A percentile compares a stretch with the other conserved stretches of the same genome.
Conservation (phyloP, 1,284 basidiomycete genomes). For the Hemileia vastatrix region DNA sequence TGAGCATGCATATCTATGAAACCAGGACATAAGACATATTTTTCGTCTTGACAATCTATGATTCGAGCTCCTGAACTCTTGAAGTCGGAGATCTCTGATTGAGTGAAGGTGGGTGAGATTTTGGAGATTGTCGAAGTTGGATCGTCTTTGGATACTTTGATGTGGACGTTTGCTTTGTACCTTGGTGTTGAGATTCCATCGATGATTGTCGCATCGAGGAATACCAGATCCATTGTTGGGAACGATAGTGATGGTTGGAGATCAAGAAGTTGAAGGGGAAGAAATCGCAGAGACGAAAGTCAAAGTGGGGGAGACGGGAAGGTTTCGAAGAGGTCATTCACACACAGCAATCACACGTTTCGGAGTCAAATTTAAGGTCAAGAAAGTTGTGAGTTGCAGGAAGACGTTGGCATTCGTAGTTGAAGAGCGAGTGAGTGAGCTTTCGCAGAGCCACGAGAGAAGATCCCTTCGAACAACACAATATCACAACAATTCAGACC, state of each 20-base stretch:
- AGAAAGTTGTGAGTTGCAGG: too few species aligned
- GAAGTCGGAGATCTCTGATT: background rate
- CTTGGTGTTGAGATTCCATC: background rate
- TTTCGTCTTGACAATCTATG: conserved; percentile 2
- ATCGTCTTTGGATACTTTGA: background rate
- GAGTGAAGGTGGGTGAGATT: background rate
- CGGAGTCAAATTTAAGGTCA: too few species aligned
- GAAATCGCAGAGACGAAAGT: background rate
- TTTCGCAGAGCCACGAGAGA: too few species aligned
- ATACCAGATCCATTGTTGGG: background rate
- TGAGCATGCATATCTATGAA: conserved; percentile 47
- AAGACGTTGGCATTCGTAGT: too few species aligned
- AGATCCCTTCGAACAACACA: too few species aligned
- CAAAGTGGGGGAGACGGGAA: background rate
- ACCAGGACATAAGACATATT: conserved; percentile 42
- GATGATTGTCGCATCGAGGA: background rate
- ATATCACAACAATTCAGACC: too few species aligned
- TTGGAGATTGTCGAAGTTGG: background rate
- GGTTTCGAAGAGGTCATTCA: too few species aligned
- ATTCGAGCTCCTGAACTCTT: background rate
- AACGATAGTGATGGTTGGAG: too few species aligned
- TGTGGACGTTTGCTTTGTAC: background rate
- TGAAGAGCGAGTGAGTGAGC: too few species aligned
- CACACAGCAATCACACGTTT: too few species aligned
- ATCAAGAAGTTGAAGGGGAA: background rate